A percentile compares a stretch with the other conserved stretches of the same genome.
These are phyloP conservation scores for Pterocarpus macrocarpus DNA, from an alignment of 306 rosid genomes.

Conservation along the genomic window DNA sequence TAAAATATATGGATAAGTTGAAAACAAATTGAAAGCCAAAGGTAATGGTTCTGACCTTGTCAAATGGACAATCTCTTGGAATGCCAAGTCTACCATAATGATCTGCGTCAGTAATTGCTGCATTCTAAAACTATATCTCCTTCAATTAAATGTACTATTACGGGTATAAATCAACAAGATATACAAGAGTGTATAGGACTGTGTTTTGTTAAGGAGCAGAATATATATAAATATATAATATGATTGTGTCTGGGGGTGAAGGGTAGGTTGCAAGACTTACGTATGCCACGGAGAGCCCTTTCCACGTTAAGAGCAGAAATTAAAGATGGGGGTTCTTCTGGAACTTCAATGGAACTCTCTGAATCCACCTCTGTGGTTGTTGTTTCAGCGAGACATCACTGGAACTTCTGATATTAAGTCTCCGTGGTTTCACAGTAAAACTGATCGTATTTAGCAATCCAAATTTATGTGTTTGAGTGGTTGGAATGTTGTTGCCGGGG, in stretches of 20 bases:
- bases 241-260: neutral
- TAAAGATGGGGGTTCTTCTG: slow-evolving; percentile 61
- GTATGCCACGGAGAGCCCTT: slow-evolving; percentile 92
- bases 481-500: slow-evolving; percentile 47
- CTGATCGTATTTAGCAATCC: slow-evolving; percentile 41
- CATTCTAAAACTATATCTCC: slow-evolving; percentile 56
- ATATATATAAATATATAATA: too few species aligned
- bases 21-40: slow-evolving; percentile 5
- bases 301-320: slow-evolving; percentile 87
- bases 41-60: slow-evolving; percentile 56
- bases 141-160: slow-evolving; percentile 38
- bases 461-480: slow-evolving; percentile 41
- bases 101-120: slow-evolving; percentile 93
- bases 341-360: slow-evolving; percentile 69
- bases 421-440: slow-evolving; percentile 54
- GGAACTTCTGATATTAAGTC: slow-evolving; percentile 58
- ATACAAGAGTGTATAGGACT: neutral
- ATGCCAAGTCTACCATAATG: slow-evolving; percentile 85
- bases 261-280: slow-evolving; percentile 49
- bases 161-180: neutral
- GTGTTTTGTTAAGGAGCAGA: neutral
- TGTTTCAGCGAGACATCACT: slow-evolving; percentile 60
- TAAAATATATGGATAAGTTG: neutral
- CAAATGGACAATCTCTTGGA: slow-evolving; percentile 63
- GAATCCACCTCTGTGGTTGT: slow-evolving; percentile 54